Evolutionary conservation across 1,139 yeast genomes (phyloP).

Genomic region (Debaryomycetaceae sp.): DNA sequence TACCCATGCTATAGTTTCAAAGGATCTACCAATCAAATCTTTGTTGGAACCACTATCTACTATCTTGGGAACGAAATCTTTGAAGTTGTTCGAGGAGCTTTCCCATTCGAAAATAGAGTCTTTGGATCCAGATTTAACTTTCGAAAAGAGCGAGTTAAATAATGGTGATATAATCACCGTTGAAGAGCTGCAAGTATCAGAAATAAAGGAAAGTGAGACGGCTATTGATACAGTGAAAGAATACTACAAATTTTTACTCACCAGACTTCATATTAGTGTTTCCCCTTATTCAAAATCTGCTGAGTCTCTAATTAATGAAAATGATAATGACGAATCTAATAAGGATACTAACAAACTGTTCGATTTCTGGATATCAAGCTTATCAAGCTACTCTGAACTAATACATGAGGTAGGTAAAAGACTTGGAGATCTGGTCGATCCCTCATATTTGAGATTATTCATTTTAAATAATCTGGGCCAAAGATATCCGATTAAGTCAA

Average conservation of each 20-base stretch:
- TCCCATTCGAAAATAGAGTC: slow-evolving; percentile 59
- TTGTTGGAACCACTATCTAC: slow-evolving; percentile 42
- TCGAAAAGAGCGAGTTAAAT: slow-evolving; percentile 63
- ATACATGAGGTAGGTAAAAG: slow-evolving; percentile 55
- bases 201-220: slow-evolving; percentile 16
- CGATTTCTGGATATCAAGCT: slow-evolving; percentile 69
- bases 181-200: slow-evolving; percentile 26
- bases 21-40: slow-evolving; percentile 43
- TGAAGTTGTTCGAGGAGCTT: slow-evolving; percentile 67
- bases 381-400: slow-evolving; percentile 56
- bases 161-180: slow-evolving; percentile 79
- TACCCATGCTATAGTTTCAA: slow-evolving; percentile 58
- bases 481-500: slow-evolving; percentile 46
- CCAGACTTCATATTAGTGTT: slow-evolving; percentile 61
- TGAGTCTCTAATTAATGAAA: slow-evolving; percentile 38
- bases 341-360: slow-evolving; percentile 30
- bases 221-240: slow-evolving; percentile 24
- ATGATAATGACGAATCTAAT: slow-evolving; percentile 10
- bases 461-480: slow-evolving; percentile 55
- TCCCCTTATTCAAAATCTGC: slow-evolving; percentile 42
- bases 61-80: slow-evolving; percentile 43
- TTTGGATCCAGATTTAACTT: slow-evolving; percentile 41
- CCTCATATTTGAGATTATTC: slow-evolving; percentile 63
- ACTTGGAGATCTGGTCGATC: slow-evolving; percentile 48
- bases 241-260: slow-evolving; percentile 62